Conservation (phyloP, 257 asterid genomes). For the Paulownia fortunei region DNA sequence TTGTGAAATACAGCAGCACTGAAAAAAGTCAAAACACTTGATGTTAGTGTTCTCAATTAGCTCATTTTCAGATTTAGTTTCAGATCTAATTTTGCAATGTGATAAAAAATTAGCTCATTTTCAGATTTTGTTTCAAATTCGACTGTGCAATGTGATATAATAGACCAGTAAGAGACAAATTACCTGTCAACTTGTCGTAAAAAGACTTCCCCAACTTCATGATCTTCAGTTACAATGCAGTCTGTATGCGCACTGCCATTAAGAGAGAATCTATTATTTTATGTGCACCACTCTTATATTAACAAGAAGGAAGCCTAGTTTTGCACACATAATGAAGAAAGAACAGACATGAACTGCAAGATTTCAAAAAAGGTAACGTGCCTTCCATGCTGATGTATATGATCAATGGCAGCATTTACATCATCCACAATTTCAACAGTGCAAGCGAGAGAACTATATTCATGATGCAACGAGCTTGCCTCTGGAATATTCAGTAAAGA, state of each 20-base stretch:
- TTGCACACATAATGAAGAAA: not conserved
- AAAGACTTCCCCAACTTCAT: conserved; percentile 64
- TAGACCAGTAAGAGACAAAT: not conserved
- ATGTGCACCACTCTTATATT: not conserved
- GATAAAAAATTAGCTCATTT: not conserved
- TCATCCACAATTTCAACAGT: conserved; percentile 87
- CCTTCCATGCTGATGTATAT: conserved; percentile 86
- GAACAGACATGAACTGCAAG: not conserved
- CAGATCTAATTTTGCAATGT: not conserved
- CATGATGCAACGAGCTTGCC: conserved; percentile 76
- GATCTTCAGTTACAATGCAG: conserved; percentile 72
- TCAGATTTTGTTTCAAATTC: not conserved
- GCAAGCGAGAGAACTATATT: conserved; percentile 85
- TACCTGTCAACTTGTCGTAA: conserved; percentile 60
- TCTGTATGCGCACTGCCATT: conserved; percentile 83
- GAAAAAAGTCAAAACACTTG: conserved; percentile 13
- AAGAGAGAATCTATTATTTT: conserved; percentile 19
- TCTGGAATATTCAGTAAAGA: conserved; percentile 67
- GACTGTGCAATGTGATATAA: not conserved
- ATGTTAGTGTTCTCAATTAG: not conserved
- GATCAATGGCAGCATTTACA: conserved; percentile 83
- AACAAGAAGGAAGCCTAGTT: not conserved
- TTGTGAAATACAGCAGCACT: conserved; percentile 89
- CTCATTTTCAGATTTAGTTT: not conserved
- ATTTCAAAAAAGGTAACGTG: conserved; percentile 32